phyloP scores from a whole-genome alignment of 2,329 filamentous ascomycete species.

The Colletotrichum chrysophilum region DNA sequence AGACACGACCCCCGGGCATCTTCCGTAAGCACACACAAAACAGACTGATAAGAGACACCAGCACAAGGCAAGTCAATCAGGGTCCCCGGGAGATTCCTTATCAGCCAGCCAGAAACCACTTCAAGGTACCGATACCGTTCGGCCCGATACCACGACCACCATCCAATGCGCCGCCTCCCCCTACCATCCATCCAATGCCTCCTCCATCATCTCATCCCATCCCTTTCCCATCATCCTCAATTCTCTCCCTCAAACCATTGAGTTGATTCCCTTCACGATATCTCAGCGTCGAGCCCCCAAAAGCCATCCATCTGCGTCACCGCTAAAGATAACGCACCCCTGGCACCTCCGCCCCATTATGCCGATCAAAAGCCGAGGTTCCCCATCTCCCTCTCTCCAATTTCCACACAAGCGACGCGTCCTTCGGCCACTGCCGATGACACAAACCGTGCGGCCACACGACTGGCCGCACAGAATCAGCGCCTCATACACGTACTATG shows the following conservation, averaged over 20 bases:
- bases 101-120: background rate
- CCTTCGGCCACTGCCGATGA: background rate
- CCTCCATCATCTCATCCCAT: background rate
- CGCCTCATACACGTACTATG: too few species aligned
- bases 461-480: background rate
- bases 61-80: background rate
- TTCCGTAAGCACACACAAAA: background rate
- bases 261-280: background rate
- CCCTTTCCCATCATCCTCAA: background rate
- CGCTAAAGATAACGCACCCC: background rate
- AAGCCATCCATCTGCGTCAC: background rate
- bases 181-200: background rate
- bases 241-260: background rate
- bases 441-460: background rate
- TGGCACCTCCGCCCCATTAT: background rate
- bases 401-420: background rate
- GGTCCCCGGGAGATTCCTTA: background rate
- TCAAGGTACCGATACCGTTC: background rate
- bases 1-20: background rate
- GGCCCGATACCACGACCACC: background rate
- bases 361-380: constrained; percentile 15
- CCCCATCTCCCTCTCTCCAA: background rate
- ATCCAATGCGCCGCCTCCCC: background rate
- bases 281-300: background rate
- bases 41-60: background rate